Conservation (phyloP, 2,329 filamentous ascomycete species). For the Neobulgaria alba region DNA sequence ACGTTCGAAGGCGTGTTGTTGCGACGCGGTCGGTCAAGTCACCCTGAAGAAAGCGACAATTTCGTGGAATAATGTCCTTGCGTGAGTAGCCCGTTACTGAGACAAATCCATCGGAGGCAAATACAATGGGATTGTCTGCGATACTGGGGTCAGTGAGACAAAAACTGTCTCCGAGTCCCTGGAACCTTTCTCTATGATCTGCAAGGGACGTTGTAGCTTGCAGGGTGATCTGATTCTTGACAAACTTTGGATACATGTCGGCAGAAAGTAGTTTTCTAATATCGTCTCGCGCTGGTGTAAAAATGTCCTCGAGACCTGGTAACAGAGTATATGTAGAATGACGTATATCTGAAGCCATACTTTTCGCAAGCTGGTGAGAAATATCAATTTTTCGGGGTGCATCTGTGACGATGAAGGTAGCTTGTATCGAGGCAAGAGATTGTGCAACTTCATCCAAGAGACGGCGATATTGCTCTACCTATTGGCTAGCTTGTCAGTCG, state of each 20-base stretch:
- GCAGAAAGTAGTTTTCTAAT: slow-evolving; percentile 37
- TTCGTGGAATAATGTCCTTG: slow-evolving; percentile 39
- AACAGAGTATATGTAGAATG: slow-evolving; percentile 23
- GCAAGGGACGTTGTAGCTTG: slow-evolving; percentile 39
- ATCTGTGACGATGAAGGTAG: slow-evolving; percentile 33
- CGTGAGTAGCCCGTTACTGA: slow-evolving; percentile 41
- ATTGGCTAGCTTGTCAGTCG: no score
- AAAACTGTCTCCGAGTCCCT: slow-evolving; percentile 50
- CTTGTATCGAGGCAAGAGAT: slow-evolving; percentile 37
- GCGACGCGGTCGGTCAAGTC: slow-evolving; percentile 36
- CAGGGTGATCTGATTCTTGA: slow-evolving; percentile 41
- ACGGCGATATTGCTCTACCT: slow-evolving; percentile 38
- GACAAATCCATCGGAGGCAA: slow-evolving; percentile 43
- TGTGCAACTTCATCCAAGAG: slow-evolving; percentile 37
- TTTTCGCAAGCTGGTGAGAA: slow-evolving; percentile 12
- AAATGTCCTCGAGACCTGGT: slow-evolving; percentile 24
- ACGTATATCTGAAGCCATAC: slow-evolving; percentile 17
- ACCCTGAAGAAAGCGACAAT: slow-evolving; percentile 43
- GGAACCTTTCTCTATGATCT: slow-evolving; percentile 34
- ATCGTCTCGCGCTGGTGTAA: slow-evolving; percentile 34
- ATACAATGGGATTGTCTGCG: slow-evolving; percentile 42
- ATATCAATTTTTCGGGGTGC: slow-evolving; percentile 25
- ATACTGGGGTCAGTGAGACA: slow-evolving; percentile 44
- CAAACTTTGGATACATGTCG: slow-evolving; percentile 44
- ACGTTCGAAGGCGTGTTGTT: slow-evolving; percentile 34